Evolutionary conservation across 2,329 filamentous ascomycete species (phyloP).

Genomic region (Fusarium praegraminearum): DNA sequence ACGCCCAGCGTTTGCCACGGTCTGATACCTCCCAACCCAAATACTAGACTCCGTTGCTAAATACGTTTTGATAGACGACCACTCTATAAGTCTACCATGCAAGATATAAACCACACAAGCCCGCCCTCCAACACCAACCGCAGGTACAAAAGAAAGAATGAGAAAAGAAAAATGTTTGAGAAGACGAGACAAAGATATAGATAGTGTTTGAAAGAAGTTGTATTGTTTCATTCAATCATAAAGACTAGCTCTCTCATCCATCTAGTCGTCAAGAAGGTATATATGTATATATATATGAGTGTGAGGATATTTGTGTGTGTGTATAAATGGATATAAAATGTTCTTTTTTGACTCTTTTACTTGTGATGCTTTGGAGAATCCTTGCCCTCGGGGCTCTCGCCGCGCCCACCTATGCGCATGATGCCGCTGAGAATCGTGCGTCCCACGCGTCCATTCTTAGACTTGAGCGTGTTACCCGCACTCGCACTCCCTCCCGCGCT

Average conservation of each 20-base stretch:
- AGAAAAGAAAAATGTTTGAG: background rate
- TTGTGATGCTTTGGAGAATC: conserved; percentile 33
- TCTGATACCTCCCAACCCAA: background rate
- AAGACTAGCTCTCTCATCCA: conserved; percentile 25
- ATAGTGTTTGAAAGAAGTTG: conserved; percentile 23
- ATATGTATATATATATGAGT: conserved; percentile 17
- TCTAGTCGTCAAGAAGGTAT: conserved; percentile 31
- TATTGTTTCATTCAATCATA: conserved; percentile 41
- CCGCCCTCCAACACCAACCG: background rate
- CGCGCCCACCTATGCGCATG: conserved; percentile 58
- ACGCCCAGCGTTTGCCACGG: background rate
- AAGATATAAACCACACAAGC: background rate
- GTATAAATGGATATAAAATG: conserved; percentile 19
- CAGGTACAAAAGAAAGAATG: background rate
- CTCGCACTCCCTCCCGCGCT: conserved; percentile 48
- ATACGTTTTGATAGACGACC: background rate
- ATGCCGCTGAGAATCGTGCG: conserved; percentile 59
- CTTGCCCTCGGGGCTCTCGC: conserved; percentile 57
- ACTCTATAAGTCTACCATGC: conserved; percentile 1
- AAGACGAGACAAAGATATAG: conserved; percentile 5
- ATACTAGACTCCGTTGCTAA: background rate
- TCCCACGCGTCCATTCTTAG: conserved; percentile 56
- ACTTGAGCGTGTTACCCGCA: conserved; percentile 50
- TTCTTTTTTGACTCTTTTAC: conserved; percentile 3
- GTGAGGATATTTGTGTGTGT: conserved; percentile 1